These are phyloP conservation scores for Hirschioporus abietinus DNA, from an alignment of 768 basidiomycete genomes.

Conservation along the genomic window DNA sequence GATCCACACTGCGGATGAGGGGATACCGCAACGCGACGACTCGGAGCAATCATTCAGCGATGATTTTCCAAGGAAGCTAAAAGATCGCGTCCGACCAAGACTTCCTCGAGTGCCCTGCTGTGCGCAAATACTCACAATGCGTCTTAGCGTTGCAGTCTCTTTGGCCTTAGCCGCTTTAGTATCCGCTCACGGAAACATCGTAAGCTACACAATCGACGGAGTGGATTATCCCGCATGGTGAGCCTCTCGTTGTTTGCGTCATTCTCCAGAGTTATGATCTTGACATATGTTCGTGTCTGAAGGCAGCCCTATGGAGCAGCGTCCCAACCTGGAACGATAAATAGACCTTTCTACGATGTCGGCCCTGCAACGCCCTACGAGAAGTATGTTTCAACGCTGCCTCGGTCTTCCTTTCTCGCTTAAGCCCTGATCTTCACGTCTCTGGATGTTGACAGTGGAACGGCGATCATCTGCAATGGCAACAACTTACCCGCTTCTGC, in stretches of 20 bases:
- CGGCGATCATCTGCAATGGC: constrained; percentile 4
- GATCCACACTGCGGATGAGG: too few species aligned
- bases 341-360: constrained; percentile 1
- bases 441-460: not conserved
- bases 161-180: not conserved
- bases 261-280: not conserved
- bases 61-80: too few species aligned
- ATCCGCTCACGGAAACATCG: constrained; percentile 1
- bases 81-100: too few species aligned
- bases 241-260: not conserved
- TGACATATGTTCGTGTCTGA: not conserved
- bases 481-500: constrained; percentile 1
- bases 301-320: constrained; percentile 4
- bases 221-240: constrained; percentile 3
- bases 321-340: constrained; percentile 2
- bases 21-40: too few species aligned
- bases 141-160: not conserved
- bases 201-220: not conserved
- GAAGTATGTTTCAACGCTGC: not conserved
- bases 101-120: too few species aligned
- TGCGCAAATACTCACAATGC: not conserved
- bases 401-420: not conserved
- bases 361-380: constrained; percentile 2
- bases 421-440: not conserved
- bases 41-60: too few species aligned